Evolutionary conservation across 495 filamentous ascomycete genomes (phyloP), one percentile per base, ranked within the genome.

Genomic region (Penicillium coprophilum): DNA sequence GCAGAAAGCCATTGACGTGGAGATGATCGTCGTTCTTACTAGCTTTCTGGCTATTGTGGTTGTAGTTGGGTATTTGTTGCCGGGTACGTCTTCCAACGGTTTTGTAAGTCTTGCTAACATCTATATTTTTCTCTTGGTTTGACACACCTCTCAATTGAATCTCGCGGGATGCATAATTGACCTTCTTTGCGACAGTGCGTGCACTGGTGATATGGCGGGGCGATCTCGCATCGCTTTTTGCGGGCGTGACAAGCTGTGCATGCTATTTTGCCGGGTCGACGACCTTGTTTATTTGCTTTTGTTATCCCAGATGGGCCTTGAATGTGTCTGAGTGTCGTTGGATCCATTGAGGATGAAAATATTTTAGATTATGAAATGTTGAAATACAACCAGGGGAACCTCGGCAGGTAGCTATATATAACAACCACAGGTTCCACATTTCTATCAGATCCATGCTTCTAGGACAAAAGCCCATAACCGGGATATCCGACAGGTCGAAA

Each of bases 141-240:
- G 1, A 12, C 34, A 39, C 57, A 63, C 61, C 54, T 56, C n/a
- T 30, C 50, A 13, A 21, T 46, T 27, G 50, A 50, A 36, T 61
- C 54, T 34, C 61, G 30, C 1, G 58, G 54, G 15, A 61, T 39
- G 27, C 61, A 63, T 11, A n/a, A 10, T 28, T 57, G 57, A 1
- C 31, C 46, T 20, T 63, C 61, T 23, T 46, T 48, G 17, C 39
- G 45, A 27, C 61, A 63, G 32, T 57, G 53, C 6, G 58, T 57
- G 32, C 61, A 63, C 30, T 53, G 58, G 10, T 34, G 32, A 21
- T 54, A 47, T 19, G 45, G 49, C 6, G 58, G 54, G 4, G 32
- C 41, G 7, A 34, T 41, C 1, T 61, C 50, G 8, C 61, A 63
- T 17, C 61, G 49, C 58, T 63, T 63, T 38, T 63, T 63, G 8